Percentiles rank a stretch among this genome's conserved stretches.
Evolutionary conservation across 1,139 yeast genomes (phyloP).

Genomic region (Debaryomyces sp.): DNA sequence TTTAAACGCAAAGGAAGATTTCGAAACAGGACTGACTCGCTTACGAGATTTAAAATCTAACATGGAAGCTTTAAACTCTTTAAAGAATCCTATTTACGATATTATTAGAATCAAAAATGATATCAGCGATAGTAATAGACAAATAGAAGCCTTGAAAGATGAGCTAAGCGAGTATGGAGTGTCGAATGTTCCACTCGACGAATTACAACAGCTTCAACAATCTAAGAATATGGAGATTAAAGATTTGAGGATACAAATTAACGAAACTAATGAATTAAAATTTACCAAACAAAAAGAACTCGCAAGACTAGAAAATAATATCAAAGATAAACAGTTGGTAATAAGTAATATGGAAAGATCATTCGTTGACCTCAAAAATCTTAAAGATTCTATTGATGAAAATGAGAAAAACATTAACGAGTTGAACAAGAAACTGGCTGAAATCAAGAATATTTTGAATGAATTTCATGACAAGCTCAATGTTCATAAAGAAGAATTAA

Average conservation of each 20-base stretch:
- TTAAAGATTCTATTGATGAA: slow-evolving; percentile 21
- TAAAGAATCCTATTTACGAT: slow-evolving; percentile 38
- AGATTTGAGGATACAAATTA: slow-evolving; percentile 45
- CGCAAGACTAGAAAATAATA: slow-evolving; percentile 49
- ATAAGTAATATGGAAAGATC: slow-evolving; percentile 60
- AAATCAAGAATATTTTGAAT: slow-evolving; percentile 16
- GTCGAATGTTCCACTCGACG: slow-evolving; percentile 40
- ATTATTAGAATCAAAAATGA: slow-evolving; percentile 41
- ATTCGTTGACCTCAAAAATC: slow-evolving; percentile 40
- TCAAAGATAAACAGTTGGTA: slow-evolving; percentile 59
- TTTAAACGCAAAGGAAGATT: slow-evolving; percentile 9
- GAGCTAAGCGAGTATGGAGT: slow-evolving; percentile 42
- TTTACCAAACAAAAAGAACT: slow-evolving; percentile 52
- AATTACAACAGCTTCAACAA: slow-evolving; percentile 54
- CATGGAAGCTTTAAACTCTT: slow-evolving; percentile 16
- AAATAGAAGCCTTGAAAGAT: slow-evolving; percentile 37
- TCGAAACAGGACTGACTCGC: slow-evolving; percentile 11
- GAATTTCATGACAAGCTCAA: slow-evolving; percentile 13
- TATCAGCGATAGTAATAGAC: slow-evolving; percentile 28
- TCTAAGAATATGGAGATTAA: slow-evolving; percentile 47
- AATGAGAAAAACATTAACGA: slow-evolving; percentile 17
- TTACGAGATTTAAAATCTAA: slow-evolving; percentile 12
- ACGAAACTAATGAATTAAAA: slow-evolving; percentile 48
- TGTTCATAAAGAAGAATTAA: slow-evolving; percentile 18
- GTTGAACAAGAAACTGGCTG: slow-evolving; percentile 17